Conservation (phyloP, 2,329 filamentous ascomycete species). For the Diatrype stigma region DNA sequence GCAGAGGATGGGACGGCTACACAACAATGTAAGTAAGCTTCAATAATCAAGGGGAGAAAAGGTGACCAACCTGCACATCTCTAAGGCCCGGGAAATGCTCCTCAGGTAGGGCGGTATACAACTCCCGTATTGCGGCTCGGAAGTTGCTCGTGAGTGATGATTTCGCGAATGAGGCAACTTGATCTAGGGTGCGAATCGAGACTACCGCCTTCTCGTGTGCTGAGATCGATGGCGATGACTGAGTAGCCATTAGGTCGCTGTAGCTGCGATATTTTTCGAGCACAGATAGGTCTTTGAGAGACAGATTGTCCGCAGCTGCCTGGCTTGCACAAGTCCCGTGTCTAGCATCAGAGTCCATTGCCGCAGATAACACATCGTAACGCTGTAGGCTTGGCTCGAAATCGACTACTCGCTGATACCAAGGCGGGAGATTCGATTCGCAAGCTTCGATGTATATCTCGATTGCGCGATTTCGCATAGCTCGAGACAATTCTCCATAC, state of each 20-base stretch:
- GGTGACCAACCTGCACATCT: conserved; percentile 40
- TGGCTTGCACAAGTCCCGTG: conserved; percentile 25
- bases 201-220: neutral
- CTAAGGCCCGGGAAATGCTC: conserved; percentile 25
- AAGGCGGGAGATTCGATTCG: conserved; percentile 27
- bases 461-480: conserved; percentile 92
- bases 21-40: conserved; percentile 38
- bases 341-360: conserved; percentile 24
- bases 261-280: conserved; percentile 27
- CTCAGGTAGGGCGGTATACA: conserved; percentile 32
- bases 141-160: conserved; percentile 28
- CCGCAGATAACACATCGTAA: conserved; percentile 35
- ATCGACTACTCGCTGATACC: conserved; percentile 37
- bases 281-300: conserved; percentile 40
- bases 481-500: conserved; percentile 88
- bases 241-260: conserved; percentile 3
- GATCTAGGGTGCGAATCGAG: conserved; percentile 8
- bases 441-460: conserved; percentile 72
- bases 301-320: conserved; percentile 43
- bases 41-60: conserved; percentile 9
- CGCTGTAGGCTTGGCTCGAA: conserved; percentile 49
- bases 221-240: neutral
- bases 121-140: conserved; percentile 29
- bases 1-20: conserved; percentile 55
- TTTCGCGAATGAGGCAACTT: conserved; percentile 19